phyloP scores from a whole-genome alignment of 2,329 filamentous ascomycete genomes.

The Colletotrichum euphorbiae region DNA sequence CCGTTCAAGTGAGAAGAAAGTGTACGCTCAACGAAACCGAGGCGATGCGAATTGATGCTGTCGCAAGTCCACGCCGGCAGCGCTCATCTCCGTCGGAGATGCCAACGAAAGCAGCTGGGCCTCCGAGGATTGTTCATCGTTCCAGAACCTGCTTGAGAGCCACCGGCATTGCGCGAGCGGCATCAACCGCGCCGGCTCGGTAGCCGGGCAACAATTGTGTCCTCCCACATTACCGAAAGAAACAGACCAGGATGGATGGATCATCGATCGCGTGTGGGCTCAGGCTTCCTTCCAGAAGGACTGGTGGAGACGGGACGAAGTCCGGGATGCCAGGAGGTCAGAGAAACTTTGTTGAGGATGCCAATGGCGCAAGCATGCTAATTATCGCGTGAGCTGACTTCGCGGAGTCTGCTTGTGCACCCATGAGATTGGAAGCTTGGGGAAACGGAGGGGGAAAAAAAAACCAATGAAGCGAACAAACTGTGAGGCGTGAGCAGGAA shows the following conservation, averaged over 20 bases:
- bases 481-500: no score
- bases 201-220: neutral
- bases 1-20: neutral
- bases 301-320: neutral
- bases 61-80: neutral
- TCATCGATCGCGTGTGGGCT: neutral
- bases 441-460: no score
- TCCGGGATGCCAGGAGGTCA: neutral
- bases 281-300: constrained; percentile 15
- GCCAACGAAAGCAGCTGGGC: neutral
- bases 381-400: neutral
- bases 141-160: neutral
- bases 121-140: constrained; percentile 1
- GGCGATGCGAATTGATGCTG: neutral
- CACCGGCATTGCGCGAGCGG: neutral
- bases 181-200: neutral
- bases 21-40: neutral
- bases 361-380: neutral
- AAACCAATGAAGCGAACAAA: no score
- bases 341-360: neutral
- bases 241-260: neutral
- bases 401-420: neutral
- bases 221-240: neutral
- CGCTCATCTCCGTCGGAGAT: constrained; percentile 1
- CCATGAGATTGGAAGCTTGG: neutral